Conservation (phyloP, 2,329 filamentous ascomycete genomes). For the Sporothrix humicola region DNA sequence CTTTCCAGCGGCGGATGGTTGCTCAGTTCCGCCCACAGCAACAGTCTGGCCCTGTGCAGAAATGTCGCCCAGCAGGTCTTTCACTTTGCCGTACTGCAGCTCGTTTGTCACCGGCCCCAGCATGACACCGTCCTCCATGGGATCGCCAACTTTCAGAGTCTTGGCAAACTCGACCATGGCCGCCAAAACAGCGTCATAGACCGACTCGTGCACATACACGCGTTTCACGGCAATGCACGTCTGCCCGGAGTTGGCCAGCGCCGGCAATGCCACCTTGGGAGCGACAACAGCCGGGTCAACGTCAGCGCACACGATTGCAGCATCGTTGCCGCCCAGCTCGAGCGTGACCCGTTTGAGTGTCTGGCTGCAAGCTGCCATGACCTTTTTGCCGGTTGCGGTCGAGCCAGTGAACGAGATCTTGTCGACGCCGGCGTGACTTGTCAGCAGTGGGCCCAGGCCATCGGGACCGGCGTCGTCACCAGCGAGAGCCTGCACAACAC, state of each 20-base stretch:
- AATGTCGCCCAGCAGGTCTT: background rate
- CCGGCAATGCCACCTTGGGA: background rate
- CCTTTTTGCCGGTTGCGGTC: background rate
- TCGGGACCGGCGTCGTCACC: constrained; percentile 10
- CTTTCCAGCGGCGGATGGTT: background rate
- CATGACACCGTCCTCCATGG: background rate
- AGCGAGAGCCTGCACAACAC: background rate
- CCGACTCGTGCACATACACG: background rate
- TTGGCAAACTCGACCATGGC: constrained; percentile 3
- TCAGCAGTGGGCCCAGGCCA: background rate
- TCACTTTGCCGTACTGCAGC: constrained; percentile 5
- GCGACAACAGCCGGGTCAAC: background rate
- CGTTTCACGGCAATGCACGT: constrained; percentile 17
- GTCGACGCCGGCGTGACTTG: background rate
- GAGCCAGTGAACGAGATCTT: constrained; percentile 21
- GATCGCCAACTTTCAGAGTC: background rate
- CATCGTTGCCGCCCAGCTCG: constrained; percentile 8
- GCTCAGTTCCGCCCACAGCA: background rate
- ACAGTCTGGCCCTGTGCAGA: background rate
- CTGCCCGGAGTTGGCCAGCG: constrained; percentile 11
- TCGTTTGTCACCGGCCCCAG: constrained; percentile 5
- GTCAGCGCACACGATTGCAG: background rate
- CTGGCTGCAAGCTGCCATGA: background rate
- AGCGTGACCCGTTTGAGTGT: constrained; percentile 9
- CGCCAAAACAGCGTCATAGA: background rate